Conservation (phyloP, 2,329 filamentous ascomycete species). For the Nothophaeocryptopus gaeumannii region DNA sequence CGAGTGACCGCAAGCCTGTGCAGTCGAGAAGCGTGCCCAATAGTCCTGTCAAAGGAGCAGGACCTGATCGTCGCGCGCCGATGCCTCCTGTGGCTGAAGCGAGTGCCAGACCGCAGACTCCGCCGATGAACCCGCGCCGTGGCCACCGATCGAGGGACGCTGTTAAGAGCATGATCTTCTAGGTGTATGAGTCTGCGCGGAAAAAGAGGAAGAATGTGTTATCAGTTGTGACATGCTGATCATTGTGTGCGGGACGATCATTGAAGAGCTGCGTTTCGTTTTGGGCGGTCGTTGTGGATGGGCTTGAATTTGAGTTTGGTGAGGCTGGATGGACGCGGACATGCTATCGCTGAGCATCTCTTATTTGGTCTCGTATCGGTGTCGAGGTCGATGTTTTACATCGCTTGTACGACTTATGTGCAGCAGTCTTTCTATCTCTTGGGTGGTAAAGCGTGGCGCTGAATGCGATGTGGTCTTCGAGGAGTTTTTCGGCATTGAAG, state of each 20-base stretch:
- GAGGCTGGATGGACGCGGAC: no score
- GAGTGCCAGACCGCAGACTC: slow-evolving; percentile 29
- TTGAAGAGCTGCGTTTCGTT: slow-evolving; percentile 9
- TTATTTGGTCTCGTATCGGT: slow-evolving; percentile 5
- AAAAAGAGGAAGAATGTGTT: background rate
- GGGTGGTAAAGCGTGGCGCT: background rate
- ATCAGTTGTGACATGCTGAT: background rate
- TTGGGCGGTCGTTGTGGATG: slow-evolving; percentile 6
- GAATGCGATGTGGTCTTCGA: background rate
- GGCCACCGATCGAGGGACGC: slow-evolving; percentile 33
- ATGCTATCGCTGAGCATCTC: slow-evolving; percentile 14
- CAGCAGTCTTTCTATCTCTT: background rate
- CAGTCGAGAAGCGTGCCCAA: slow-evolving; percentile 27
- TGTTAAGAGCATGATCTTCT: slow-evolving; percentile 42
- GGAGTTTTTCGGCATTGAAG: background rate
- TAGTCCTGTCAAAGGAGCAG: slow-evolving; percentile 26
- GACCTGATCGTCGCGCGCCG: slow-evolving; percentile 14
- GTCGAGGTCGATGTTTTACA: slow-evolving; percentile 1
- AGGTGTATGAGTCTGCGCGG: slow-evolving; percentile 12
- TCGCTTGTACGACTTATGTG: background rate
- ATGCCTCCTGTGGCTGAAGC: slow-evolving; percentile 13
- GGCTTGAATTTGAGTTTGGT: slow-evolving; percentile 3
- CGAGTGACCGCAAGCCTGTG: slow-evolving; percentile 24
- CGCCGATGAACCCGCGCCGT: slow-evolving; percentile 32
- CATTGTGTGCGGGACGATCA: slow-evolving; percentile 5